Evolutionary conservation across 306 rosid species (phyloP).

Genomic region (Coriaria nepalensis): DNA sequence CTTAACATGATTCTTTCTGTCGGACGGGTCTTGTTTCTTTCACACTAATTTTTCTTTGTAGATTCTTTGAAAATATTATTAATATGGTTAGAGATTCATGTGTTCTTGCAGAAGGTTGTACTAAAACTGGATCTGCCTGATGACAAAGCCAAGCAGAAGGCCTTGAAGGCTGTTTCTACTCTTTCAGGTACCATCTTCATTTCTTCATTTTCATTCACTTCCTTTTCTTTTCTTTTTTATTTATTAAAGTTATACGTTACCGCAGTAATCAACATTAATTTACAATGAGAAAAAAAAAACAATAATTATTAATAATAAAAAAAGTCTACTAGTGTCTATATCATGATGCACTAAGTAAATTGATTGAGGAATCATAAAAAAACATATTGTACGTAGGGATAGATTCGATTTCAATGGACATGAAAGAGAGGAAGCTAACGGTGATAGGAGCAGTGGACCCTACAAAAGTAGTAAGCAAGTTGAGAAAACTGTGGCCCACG

Average conservation of each 20-base stretch:
- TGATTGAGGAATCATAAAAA: no score
- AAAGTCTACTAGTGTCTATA: no score
- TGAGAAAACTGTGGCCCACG: constrained; percentile 38
- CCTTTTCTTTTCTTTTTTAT: background rate
- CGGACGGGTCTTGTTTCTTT: background rate
- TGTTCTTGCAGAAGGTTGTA: constrained; percentile 52
- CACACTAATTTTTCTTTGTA: background rate
- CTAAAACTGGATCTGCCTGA: constrained; percentile 65
- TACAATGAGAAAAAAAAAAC: no score
- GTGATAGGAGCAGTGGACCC: constrained; percentile 63
- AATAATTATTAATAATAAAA: no score
- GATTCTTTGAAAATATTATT: background rate
- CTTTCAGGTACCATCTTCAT: constrained; percentile 48
- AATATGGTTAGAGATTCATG: constrained; percentile 7
- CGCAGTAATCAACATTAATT: no score
- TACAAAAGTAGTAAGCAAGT: constrained; percentile 39
- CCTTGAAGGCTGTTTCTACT: constrained; percentile 67
- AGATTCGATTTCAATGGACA: constrained; percentile 53
- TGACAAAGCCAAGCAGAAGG: constrained; percentile 82
- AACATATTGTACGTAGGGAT: constrained; percentile 30
- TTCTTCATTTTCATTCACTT: constrained; percentile 3
- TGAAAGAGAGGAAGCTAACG: constrained; percentile 54
- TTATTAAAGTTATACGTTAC: no score
- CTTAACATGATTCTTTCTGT: constrained; percentile 1
- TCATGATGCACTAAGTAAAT: no score